A percentile compares a stretch with the other conserved stretches of the same genome.
Evolutionary conservation across 257 asterid species (phyloP).

Genomic region (Solanum peruvianum): DNA sequence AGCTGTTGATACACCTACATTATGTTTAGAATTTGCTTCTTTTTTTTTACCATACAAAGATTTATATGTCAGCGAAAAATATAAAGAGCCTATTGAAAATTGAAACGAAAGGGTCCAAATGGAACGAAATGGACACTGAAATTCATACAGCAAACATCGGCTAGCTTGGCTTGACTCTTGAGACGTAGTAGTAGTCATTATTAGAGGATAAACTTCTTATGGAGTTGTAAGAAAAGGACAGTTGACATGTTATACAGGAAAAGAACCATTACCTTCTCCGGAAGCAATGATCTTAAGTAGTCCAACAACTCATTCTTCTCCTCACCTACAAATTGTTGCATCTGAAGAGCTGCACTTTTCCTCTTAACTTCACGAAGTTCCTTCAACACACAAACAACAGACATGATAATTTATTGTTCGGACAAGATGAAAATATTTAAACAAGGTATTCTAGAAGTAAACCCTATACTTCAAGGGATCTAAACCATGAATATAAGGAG

Average conservation of each 20-base stretch:
- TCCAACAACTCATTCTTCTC: conserved; percentile 92
- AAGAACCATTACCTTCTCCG: conserved; percentile 55
- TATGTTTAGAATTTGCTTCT: background rate
- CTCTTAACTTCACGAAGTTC: conserved; percentile 86
- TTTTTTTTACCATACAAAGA: background rate
- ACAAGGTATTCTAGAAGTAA: background rate
- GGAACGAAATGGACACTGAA: background rate
- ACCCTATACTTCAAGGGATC: background rate
- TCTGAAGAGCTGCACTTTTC: conserved; percentile 89
- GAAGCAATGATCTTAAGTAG: conserved; percentile 78
- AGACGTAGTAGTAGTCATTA: background rate
- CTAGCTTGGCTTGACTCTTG: background rate
- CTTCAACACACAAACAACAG: conserved; percentile 22
- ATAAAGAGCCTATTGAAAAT: background rate
- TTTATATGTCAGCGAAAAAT: background rate
- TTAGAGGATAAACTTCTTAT: background rate
- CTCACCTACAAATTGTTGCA: conserved; percentile 97
- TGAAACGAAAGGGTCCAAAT: background rate
- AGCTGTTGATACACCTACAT: background rate
- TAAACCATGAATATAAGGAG: background rate
- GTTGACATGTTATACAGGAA: background rate
- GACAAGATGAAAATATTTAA: background rate
- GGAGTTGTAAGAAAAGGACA: background rate
- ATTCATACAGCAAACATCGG: background rate
- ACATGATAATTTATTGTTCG: background rate